phyloP scores from a whole-genome alignment of 2,329 filamentous ascomycete genomes.

The Orbilia ellipsospora region DNA sequence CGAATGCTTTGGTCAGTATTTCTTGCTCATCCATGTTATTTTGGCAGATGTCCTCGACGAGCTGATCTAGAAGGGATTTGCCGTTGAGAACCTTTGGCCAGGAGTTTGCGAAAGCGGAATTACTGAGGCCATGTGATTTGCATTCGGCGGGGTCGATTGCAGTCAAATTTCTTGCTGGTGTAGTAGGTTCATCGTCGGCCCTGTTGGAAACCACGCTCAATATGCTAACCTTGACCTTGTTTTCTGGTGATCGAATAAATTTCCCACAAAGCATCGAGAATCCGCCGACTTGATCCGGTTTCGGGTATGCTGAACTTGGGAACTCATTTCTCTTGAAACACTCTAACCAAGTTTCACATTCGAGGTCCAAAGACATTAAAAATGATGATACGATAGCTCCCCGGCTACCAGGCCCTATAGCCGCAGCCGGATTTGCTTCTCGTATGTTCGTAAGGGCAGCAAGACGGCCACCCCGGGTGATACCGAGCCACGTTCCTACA shows the following conservation, averaged over 20 bases:
- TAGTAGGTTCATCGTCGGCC: background rate
- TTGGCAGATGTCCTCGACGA: conserved; percentile 63
- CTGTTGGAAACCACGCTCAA: conserved; percentile 38
- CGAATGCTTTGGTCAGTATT: conserved; percentile 67
- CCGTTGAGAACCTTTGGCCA: conserved; percentile 73
- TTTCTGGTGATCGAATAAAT: conserved; percentile 62
- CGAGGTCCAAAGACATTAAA: conserved; percentile 60
- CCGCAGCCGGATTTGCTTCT: conserved; percentile 67
- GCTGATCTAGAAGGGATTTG: conserved; percentile 64
- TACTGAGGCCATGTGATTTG: conserved; percentile 71
- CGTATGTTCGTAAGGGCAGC: conserved; percentile 75
- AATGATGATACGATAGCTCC: conserved; percentile 70
- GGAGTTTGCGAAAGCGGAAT: conserved; percentile 69
- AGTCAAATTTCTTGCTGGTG: conserved; percentile 9
- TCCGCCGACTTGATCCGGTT: conserved; percentile 72
- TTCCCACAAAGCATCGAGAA: conserved; percentile 75
- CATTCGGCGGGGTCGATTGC: conserved; percentile 71
- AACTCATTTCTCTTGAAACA: conserved; percentile 63
- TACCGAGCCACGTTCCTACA: conserved; percentile 74
- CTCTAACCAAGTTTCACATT: conserved; percentile 13
- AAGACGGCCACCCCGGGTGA: conserved; percentile 70
- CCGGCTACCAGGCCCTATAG: conserved; percentile 68
- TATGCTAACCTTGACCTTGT: conserved; percentile 22
- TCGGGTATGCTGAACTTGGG: conserved; percentile 66
- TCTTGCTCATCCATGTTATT: conserved; percentile 64